Percentiles rank a stretch among this genome's conserved stretches.
Evolutionary conservation across 306 rosid species (phyloP).

Genomic region (Acacia crassicarpa): DNA sequence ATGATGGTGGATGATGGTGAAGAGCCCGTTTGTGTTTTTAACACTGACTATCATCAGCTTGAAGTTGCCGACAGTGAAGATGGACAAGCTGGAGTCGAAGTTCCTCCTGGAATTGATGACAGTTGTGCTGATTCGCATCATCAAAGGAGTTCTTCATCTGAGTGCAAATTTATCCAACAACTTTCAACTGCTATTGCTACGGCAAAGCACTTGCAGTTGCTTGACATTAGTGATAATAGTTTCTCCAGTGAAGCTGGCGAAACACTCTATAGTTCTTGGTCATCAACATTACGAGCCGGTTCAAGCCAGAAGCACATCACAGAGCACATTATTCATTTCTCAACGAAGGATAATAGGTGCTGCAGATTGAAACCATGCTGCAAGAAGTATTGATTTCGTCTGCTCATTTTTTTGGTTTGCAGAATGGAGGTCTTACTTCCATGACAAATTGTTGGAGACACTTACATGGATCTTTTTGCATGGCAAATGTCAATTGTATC

Average conservation of each 20-base stretch:
- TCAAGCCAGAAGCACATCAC: constrained; percentile 62
- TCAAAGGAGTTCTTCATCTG: constrained; percentile 42
- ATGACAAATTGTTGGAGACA: background rate
- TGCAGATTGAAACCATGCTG: constrained; percentile 84
- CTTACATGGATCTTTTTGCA: constrained; percentile 1
- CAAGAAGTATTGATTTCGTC: constrained; percentile 49
- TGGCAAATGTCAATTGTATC: background rate
- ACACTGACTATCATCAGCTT: constrained; percentile 43
- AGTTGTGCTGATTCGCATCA: constrained; percentile 61
- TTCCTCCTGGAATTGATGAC: constrained; percentile 57
- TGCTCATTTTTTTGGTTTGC: background rate
- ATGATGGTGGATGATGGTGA: constrained; percentile 43
- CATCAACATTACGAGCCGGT: constrained; percentile 49
- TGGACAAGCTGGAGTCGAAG: constrained; percentile 40
- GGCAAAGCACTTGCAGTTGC: constrained; percentile 56
- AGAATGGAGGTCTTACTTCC: constrained; percentile 1
- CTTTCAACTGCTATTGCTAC: constrained; percentile 58
- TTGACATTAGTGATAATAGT: constrained; percentile 79
- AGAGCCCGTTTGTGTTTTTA: constrained; percentile 35
- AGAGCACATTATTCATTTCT: constrained; percentile 56
- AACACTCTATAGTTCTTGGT: constrained; percentile 63
- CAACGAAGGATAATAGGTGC: constrained; percentile 61
- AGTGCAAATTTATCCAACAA: constrained; percentile 45
- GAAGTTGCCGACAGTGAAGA: constrained; percentile 92
- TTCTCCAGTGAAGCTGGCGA: constrained; percentile 61